Percentiles rank a stretch among this genome's conserved stretches.
Conservation (phyloP, 2,329 filamentous ascomycete species). For the Albifimbria verrucaria region DNA sequence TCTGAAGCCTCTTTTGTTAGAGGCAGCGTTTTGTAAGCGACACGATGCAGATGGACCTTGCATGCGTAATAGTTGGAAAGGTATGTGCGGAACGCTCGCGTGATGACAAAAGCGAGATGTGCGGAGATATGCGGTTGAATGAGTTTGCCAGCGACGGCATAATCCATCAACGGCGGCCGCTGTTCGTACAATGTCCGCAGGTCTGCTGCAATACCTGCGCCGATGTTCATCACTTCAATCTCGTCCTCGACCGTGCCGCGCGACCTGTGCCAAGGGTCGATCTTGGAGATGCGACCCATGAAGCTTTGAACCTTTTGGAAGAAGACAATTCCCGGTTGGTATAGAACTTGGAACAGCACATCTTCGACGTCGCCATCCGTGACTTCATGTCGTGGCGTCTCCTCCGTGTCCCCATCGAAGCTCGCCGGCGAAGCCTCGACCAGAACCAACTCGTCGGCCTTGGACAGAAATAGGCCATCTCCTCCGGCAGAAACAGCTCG, state of each 20-base stretch:
- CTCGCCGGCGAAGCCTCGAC: slow-evolving; percentile 39
- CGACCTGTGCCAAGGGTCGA: slow-evolving; percentile 54
- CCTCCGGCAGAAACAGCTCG: slow-evolving; percentile 54
- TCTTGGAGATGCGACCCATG: slow-evolving; percentile 53
- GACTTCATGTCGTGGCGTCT: slow-evolving; percentile 15
- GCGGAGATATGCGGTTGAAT: slow-evolving; percentile 44
- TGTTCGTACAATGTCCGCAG: slow-evolving; percentile 47
- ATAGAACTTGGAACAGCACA: slow-evolving; percentile 50
- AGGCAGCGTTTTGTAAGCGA: slow-evolving; percentile 52
- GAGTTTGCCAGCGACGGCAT: slow-evolving; percentile 49
- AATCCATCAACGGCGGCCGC: slow-evolving; percentile 52
- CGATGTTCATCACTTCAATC: slow-evolving; percentile 55
- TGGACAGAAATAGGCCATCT: slow-evolving; percentile 48
- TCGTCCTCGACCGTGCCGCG: slow-evolving; percentile 56
- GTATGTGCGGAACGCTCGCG: slow-evolving; percentile 52
- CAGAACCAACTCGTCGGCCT: slow-evolving; percentile 44
- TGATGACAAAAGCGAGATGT: slow-evolving; percentile 46
- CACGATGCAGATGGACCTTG: slow-evolving; percentile 53
- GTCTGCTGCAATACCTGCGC: slow-evolving; percentile 46
- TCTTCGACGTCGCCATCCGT: slow-evolving; percentile 41
- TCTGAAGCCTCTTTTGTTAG: slow-evolving; percentile 45
- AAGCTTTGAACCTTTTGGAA: slow-evolving; percentile 57
- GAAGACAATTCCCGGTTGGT: slow-evolving; percentile 53
- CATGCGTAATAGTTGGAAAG: slow-evolving; percentile 55
- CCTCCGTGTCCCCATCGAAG: slow-evolving; percentile 27